Conservation (phyloP, 192 early-diverging fungal genomes). For the Mortierella claussenii region DNA sequence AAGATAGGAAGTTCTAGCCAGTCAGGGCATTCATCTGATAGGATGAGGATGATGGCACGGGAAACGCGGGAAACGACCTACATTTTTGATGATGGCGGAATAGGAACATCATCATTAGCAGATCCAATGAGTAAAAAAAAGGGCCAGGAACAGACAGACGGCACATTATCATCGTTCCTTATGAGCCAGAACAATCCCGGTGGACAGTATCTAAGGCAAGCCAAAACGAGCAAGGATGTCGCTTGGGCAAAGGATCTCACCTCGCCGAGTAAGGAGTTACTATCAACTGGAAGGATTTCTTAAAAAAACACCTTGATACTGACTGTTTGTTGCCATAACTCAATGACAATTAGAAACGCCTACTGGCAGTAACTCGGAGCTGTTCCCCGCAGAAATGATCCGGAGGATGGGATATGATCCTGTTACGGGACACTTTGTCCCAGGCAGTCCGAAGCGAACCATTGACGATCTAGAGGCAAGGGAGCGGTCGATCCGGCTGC, state of each 20-base stretch:
- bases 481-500: slow-evolving; percentile 40
- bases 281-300: too few relatives aligned
- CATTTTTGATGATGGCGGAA: slow-evolving; percentile 37
- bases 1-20: background rate
- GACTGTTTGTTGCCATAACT: too few relatives aligned
- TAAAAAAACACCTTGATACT: too few relatives aligned
- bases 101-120: slow-evolving; percentile 22
- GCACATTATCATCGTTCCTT: slow-evolving; percentile 24
- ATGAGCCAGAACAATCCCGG: slow-evolving; percentile 52
- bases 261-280: slow-evolving; percentile 50
- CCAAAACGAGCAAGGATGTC: slow-evolving; percentile 39
- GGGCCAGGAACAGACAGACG: background rate
- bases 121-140: slow-evolving; percentile 22
- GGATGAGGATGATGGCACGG: slow-evolving; percentile 1
- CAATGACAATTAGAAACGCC: slow-evolving; percentile 52
- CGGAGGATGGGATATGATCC: slow-evolving; percentile 51
- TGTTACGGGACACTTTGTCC: slow-evolving; percentile 45
- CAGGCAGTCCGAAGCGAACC: slow-evolving; percentile 31
- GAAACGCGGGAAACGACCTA: slow-evolving; percentile 32
- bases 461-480: slow-evolving; percentile 39
- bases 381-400: slow-evolving; percentile 46
- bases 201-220: slow-evolving; percentile 37
- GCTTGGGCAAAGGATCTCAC: slow-evolving; percentile 44
- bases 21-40: background rate
- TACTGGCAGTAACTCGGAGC: slow-evolving; percentile 19